phyloP scores from a whole-genome alignment of 306 rosid genomes.

The Prunus armeniaca region DNA sequence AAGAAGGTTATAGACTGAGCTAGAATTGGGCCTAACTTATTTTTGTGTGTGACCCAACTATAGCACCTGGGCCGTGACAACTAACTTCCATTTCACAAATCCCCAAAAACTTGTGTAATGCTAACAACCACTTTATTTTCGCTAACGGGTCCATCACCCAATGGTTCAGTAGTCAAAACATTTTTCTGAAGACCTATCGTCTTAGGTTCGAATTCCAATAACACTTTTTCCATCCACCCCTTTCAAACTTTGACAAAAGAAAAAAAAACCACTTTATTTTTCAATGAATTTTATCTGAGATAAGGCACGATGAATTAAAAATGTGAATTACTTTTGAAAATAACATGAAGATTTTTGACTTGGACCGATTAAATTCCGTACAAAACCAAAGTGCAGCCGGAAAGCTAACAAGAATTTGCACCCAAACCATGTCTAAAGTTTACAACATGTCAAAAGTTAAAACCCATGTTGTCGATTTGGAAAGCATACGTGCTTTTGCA shows the following conservation, averaged over 20 bases:
- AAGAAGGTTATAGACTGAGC: background rate
- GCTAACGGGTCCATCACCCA: no score
- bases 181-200: fast-evolving
- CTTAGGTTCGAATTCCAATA: no score
- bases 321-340: background rate
- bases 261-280: background rate
- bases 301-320: background rate
- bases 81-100: background rate
- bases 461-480: background rate
- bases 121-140: background rate
- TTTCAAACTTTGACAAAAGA: background rate
- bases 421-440: background rate
- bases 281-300: background rate
- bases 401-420: background rate
- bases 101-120: background rate
- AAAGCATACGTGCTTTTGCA: background rate
- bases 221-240: fast-evolving
- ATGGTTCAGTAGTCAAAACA: no score
- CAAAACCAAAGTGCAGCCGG: background rate
- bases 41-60: no score
- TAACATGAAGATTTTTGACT: background rate
- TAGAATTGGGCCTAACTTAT: background rate
- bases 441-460: background rate
- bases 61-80: background rate
- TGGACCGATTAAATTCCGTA: background rate